Base-by-base conservation (phyloP, 352 stramenopile species). In the Blastocystis sp. region DNA sequence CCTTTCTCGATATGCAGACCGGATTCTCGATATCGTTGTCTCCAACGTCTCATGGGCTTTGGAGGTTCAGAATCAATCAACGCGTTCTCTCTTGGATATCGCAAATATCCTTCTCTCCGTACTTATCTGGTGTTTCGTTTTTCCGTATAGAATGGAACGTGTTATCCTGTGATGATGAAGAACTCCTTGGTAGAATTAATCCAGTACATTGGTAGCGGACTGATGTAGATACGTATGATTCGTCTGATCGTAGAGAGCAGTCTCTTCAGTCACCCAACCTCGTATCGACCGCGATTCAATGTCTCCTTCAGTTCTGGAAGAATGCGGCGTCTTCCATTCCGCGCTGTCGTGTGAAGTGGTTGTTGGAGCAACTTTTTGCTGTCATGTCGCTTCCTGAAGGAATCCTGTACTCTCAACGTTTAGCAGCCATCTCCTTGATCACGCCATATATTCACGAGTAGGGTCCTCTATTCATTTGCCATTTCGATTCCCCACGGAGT, bases 21-120 rank as follows among this genome's bases (percentile, higher is more conserved):
- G 29, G 1, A 81, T 81, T 16, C 24, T 64, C 14, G n/a, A 27
- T 9, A 65, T 81, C 44, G 69, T 48, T 24, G 44, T 64, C 21
- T 63, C 1, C 69, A 81, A 14, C 29, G 61, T 34, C 38, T 27
- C n/a, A 32, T 46, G 48, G 48, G 40, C 34, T 32, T 49, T 64
- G 3, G 42, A 24, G 11, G 42, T 9, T 64, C 44, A 64, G 14
- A 34, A 64, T 18, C 48, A 40, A 21, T 48, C n/a, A 16, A 44
- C 24, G 9, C 9, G 29, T 32, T 42, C 21, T 65, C 44, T 48
- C 2, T 29, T 81, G 32, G 42, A 48, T 38, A 64, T 64, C 29
- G 61, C 44, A 46, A 59, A 49, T n/a, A 63, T 32, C 14, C 40
- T 81, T 16, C 63, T 81, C 44, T 81, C 69, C 40, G 69, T 81